Conservation (phyloP, 1,284 basidiomycete genomes). For the Entoloma clypeatum region DNA sequence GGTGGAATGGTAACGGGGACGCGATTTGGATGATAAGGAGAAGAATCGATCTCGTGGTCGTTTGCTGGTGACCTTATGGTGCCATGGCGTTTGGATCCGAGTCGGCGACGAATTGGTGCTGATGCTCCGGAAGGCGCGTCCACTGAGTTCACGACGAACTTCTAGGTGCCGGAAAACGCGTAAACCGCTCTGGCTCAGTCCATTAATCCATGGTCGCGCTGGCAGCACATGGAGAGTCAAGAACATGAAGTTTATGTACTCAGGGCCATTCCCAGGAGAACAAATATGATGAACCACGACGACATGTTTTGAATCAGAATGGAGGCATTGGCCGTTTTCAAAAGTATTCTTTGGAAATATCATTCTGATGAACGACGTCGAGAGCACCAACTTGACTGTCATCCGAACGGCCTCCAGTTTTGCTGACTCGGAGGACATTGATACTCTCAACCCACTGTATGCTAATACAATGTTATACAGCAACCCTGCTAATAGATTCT, state of each 20-base stretch:
- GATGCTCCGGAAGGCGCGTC: constrained; percentile 2
- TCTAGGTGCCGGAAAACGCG: constrained; percentile 5
- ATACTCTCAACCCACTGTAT: too few species aligned
- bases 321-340: too few species aligned
- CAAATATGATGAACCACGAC: too few species aligned
- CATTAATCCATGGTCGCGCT: constrained; percentile 12
- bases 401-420: too few species aligned
- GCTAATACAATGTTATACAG: too few species aligned
- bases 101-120: constrained; percentile 5
- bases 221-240: constrained; percentile 10
- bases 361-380: too few species aligned
- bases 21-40: constrained; percentile 8
- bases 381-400: too few species aligned
- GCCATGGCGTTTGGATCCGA: constrained; percentile 13
- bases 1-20: constrained; percentile 11
- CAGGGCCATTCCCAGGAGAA: too few species aligned
- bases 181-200: constrained; percentile 5
- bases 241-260: constrained; percentile 16
- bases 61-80: constrained; percentile 16
- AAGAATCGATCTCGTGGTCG: constrained; percentile 10
- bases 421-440: too few species aligned
- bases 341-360: too few species aligned
- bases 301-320: too few species aligned
- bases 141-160: constrained; percentile 2
- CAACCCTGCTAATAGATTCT: too few species aligned